A percentile compares a stretch with the other conserved stretches of the same genome.
These are phyloP conservation scores for Fragilariopsis cylindrus DNA, from an alignment of 108 stramenopile species.

Conservation along the genomic window DNA sequence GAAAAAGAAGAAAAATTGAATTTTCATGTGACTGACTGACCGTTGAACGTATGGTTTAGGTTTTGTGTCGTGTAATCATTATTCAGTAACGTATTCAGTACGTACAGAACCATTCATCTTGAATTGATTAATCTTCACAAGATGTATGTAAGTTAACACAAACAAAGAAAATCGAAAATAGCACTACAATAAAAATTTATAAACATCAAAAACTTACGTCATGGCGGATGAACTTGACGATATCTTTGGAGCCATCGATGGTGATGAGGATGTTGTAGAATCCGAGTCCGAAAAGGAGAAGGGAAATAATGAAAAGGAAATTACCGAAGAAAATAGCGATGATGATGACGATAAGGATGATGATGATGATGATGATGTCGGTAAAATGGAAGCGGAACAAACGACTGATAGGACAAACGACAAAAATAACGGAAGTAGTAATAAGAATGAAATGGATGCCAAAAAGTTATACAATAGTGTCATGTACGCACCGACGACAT, in stretches of 20 bases:
- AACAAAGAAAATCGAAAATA: no score
- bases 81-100: not conserved
- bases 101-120: no score
- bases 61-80: no score
- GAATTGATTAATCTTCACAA: not conserved
- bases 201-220: not conserved
- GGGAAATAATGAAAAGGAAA: conserved; percentile 11
- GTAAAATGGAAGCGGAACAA: conserved; percentile 9
- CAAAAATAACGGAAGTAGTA: not conserved
- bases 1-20: no score
- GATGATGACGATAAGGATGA: conserved; percentile 27
- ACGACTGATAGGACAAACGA: conserved; percentile 5
- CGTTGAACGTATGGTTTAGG: no score
- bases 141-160: no score
- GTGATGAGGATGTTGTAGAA: conserved; percentile 44
- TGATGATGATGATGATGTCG: not conserved
- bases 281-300: not conserved
- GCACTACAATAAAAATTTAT: no score
- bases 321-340: not conserved
- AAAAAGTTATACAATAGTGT: conserved; percentile 33
- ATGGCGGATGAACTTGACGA: conserved; percentile 82
- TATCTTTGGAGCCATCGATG: conserved; percentile 87
- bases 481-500: conserved; percentile 40
- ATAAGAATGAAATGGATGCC: conserved; percentile 5
- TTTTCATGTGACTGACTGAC: no score